Percentiles rank a stretch among this genome's conserved stretches.
These are phyloP conservation scores for Catharanthus roseus DNA, from an alignment of 257 asterid genomes.

Conservation along the genomic window DNA sequence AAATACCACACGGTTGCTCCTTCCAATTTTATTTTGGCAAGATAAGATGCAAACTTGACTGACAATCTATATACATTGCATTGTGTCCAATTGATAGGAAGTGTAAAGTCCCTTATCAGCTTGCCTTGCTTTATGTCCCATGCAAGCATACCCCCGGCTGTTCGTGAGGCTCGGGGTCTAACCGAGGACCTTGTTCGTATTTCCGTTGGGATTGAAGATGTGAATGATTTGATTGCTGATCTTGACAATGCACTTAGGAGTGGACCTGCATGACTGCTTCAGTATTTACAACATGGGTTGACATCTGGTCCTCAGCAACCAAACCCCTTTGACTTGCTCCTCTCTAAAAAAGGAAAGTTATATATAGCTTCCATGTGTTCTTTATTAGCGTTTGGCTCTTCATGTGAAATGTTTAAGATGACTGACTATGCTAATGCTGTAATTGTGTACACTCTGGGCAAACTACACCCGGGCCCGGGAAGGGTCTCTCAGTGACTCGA, in stretches of 20 bases:
- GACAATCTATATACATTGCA: not conserved
- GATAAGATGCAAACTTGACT: not conserved
- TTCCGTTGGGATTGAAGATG: slow-evolving; percentile 83
- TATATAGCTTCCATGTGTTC: no score
- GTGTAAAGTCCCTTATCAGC: slow-evolving; percentile 79
- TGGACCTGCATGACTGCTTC: slow-evolving; percentile 39
- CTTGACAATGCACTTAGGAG: slow-evolving; percentile 58
- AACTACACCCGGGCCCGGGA: no score
- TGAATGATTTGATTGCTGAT: slow-evolving; percentile 69
- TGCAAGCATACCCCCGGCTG: slow-evolving; percentile 59
- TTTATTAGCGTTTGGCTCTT: not conserved
- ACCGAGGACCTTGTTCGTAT: slow-evolving; percentile 72
- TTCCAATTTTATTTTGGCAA: not conserved
- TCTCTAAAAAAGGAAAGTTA: not conserved
- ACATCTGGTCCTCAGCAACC: not conserved
- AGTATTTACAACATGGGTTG: not conserved
- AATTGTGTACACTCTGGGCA: not conserved
- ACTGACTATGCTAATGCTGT: not conserved
- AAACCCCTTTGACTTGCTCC: not conserved
- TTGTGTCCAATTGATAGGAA: slow-evolving; percentile 35
- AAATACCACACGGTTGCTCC: not conserved
- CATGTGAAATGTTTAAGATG: no score
- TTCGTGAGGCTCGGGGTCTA: slow-evolving; percentile 66
- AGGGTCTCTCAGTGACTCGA: no score
- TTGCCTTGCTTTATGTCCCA: slow-evolving; percentile 88